Conservation (phyloP, 2,329 filamentous ascomycete species). For the Juglanconis sp. region DNA sequence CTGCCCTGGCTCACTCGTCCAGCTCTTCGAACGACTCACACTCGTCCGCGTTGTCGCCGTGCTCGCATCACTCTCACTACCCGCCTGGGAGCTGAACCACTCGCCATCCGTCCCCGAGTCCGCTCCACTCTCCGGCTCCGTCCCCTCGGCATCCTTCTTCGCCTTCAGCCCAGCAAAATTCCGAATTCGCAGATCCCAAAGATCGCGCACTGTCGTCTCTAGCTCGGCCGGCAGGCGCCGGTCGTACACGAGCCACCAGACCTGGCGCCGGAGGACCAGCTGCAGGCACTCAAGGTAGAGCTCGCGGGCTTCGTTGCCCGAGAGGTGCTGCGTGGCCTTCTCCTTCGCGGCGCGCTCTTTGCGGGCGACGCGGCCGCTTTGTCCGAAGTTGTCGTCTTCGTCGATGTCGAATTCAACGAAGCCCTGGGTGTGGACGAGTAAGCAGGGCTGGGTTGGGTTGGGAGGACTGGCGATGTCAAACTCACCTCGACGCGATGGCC, state of each 20-base stretch:
- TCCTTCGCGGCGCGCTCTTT: constrained; percentile 57
- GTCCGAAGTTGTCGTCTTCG: constrained; percentile 68
- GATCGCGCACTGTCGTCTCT: constrained; percentile 74
- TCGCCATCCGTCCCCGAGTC: constrained; percentile 32
- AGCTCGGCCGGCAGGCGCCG: constrained; percentile 69
- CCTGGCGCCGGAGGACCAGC: constrained; percentile 78
- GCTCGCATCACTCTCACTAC: constrained; percentile 29
- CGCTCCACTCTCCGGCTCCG: constrained; percentile 30
- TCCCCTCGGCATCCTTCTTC: constrained; percentile 30
- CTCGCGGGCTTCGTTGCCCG: constrained; percentile 66
- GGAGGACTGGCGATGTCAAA: not conserved
- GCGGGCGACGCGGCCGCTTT: constrained; percentile 51
- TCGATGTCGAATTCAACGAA: constrained; percentile 55
- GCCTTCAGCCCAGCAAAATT: constrained; percentile 51
- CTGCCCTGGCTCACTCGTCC: constrained; percentile 43
- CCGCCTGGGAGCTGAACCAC: constrained; percentile 58
- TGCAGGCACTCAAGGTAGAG: constrained; percentile 84
- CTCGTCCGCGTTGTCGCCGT: constrained; percentile 30
- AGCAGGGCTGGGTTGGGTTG: not conserved
- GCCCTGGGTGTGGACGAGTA: constrained; percentile 32
- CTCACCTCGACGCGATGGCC: constrained; percentile 75
- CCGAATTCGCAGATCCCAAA: constrained; percentile 73
- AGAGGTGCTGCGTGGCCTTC: constrained; percentile 53
- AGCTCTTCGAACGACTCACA: constrained; percentile 34
- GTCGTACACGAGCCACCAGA: constrained; percentile 66